Evolutionary conservation across 352 stramenopile species (phyloP).

Genomic region (Globisporangium canariense): DNA sequence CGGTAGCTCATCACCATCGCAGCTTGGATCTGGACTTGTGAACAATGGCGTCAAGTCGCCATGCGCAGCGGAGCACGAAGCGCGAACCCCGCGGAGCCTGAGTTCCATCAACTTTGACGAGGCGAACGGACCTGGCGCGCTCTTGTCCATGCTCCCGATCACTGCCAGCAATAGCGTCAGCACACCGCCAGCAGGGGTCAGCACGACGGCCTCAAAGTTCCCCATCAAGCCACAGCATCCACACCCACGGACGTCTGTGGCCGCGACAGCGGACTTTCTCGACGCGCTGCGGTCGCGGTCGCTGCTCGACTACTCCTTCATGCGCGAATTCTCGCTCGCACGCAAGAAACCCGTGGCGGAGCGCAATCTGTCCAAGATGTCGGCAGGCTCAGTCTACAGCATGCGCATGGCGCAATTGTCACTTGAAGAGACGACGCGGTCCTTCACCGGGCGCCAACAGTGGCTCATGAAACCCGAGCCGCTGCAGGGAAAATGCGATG

Average conservation of each 20-base stretch:
- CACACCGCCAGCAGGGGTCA: background rate
- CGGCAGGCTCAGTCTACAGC: constrained; percentile 36
- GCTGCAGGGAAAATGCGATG: constrained; percentile 1
- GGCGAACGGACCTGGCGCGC: background rate
- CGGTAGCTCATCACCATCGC: background rate
- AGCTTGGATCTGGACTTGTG: background rate
- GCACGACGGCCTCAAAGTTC: constrained; percentile 2
- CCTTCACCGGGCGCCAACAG: constrained; percentile 12
- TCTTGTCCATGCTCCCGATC: constrained; percentile 7
- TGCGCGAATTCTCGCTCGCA: constrained; percentile 48
- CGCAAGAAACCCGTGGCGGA: constrained; percentile 31
- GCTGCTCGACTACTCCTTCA: constrained; percentile 48
- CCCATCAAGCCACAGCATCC: constrained; percentile 16
- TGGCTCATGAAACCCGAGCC: constrained; percentile 16
- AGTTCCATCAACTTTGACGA: constrained; percentile 11
- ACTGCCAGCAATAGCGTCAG: background rate
- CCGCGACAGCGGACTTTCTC: constrained; percentile 23
- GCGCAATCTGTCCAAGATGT: constrained; percentile 40
- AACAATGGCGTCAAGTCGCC: background rate
- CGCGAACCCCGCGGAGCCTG: constrained; percentile 9
- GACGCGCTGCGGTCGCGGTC: constrained; percentile 33
- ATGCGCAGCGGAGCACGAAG: background rate
- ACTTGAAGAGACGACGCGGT: constrained; percentile 26
- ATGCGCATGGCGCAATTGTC: constrained; percentile 42
- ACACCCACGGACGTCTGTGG: constrained; percentile 11